phyloP scores from a whole-genome alignment of 257 asterid species.

The Eucommia ulmoides region DNA sequence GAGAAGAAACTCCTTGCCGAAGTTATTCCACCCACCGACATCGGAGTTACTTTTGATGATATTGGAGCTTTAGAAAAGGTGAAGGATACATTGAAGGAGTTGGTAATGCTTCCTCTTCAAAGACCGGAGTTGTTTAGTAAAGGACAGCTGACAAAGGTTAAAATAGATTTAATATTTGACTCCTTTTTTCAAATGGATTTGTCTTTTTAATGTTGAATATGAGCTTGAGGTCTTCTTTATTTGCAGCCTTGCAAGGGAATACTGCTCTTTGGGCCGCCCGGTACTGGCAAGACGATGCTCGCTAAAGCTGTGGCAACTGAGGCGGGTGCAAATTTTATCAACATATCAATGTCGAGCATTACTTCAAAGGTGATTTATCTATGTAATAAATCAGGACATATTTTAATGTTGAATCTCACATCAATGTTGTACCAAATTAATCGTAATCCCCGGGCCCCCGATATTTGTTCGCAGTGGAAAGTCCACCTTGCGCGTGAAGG shows the following conservation, averaged over 20 bases:
- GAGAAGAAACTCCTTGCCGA: constrained; percentile 41
- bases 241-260: constrained; percentile 49
- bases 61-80: constrained; percentile 45
- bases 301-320: constrained; percentile 50
- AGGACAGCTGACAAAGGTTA: constrained; percentile 43
- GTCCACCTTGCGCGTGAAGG: too few species aligned
- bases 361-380: constrained; percentile 31
- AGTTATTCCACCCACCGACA: constrained; percentile 40
- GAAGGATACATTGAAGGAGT: constrained; percentile 37
- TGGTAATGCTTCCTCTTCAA: constrained; percentile 44
- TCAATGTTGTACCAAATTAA: too few species aligned
- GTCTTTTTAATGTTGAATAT: neutral
- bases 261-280: constrained; percentile 51
- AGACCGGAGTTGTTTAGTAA: constrained; percentile 43
- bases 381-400: neutral
- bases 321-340: constrained; percentile 42
- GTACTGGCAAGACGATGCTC: constrained; percentile 46
- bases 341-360: constrained; percentile 44
- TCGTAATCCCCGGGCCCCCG: too few species aligned
- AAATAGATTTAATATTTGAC: constrained; percentile 8
- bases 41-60: constrained; percentile 39
- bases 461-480: neutral
- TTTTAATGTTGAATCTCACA: too few species aligned
- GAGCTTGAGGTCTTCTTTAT: neutral
- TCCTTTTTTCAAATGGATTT: neutral